Conservation (phyloP, 2,329 filamentous ascomycete genomes). For the Elsinoe fawcettii region DNA sequence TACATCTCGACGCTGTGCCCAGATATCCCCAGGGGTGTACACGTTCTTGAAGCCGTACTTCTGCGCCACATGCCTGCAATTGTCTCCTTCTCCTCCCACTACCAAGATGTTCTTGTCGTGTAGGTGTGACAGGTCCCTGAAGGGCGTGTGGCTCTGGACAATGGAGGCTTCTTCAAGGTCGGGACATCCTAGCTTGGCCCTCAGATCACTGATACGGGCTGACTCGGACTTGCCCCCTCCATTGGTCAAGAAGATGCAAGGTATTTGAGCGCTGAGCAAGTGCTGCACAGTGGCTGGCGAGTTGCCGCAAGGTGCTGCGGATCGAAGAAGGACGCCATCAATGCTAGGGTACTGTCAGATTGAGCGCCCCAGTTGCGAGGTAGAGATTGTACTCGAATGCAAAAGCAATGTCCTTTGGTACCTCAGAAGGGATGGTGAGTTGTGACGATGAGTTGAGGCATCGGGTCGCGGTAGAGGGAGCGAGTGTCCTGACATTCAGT, state of each 20-base stretch:
- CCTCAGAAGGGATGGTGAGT: neutral
- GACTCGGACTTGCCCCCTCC: constrained; percentile 80
- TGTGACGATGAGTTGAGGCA: neutral
- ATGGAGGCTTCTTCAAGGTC: constrained; percentile 61
- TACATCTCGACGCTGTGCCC: constrained; percentile 62
- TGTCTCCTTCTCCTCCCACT: constrained; percentile 40
- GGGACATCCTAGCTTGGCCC: constrained; percentile 52
- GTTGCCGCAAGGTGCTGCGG: constrained; percentile 67
- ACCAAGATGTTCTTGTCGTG: constrained; percentile 46
- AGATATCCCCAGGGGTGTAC: constrained; percentile 77
- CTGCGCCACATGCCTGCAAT: constrained; percentile 66
- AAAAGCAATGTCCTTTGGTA: constrained; percentile 44
- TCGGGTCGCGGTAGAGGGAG: neutral
- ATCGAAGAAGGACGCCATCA: constrained; percentile 89
- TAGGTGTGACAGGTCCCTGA: constrained; percentile 60
- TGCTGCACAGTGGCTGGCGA: constrained; percentile 65
- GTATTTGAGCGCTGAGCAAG: constrained; percentile 67
- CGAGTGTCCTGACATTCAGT: neutral
- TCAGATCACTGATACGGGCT: constrained; percentile 63
- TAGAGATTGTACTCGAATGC: constrained; percentile 45
- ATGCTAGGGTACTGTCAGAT: constrained; percentile 48
- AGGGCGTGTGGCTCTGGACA: constrained; percentile 87
- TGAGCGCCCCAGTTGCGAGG: neutral
- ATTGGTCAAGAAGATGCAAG: constrained; percentile 93
- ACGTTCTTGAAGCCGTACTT: constrained; percentile 72